Conservation (phyloP, 106 monocot genomes). For the Allium sativum region DNA sequence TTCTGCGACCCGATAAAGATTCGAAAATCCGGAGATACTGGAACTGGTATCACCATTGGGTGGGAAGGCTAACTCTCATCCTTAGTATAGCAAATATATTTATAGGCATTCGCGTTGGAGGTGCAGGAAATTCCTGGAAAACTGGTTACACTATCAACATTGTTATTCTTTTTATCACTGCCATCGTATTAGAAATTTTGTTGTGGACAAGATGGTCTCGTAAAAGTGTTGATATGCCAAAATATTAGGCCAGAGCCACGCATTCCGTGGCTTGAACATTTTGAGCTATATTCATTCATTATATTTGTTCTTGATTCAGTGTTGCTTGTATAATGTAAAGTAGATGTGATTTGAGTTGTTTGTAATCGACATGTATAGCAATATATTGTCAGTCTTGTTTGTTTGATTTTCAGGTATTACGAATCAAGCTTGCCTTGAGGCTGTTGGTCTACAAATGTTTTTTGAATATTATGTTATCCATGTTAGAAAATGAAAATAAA, state of each 20-base stretch:
- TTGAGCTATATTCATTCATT: conserved; percentile 7
- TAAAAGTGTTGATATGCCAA: conserved; percentile 19
- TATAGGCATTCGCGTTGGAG: conserved; percentile 54
- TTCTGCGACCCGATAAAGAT: conserved; percentile 52
- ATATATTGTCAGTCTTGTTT: not conserved
- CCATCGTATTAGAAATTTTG: conserved; percentile 46
- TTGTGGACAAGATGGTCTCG: conserved; percentile 46
- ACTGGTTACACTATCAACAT: conserved; percentile 66
- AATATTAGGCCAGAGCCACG: conserved; percentile 13
- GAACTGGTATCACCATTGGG: conserved; percentile 81
- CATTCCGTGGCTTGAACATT: not conserved
- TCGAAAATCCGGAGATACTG: conserved; percentile 52
- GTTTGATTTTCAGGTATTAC: not conserved
- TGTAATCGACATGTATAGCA: not conserved
- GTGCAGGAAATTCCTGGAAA: conserved; percentile 69
- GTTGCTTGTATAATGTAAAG: conserved; percentile 5
- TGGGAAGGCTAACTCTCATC: conserved; percentile 52
- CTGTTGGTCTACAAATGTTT: too few species aligned
- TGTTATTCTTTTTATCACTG: conserved; percentile 29
- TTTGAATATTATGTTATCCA: too few species aligned
- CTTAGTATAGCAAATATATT: conserved; percentile 68
- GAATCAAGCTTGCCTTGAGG: too few species aligned
- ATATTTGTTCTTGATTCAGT: not conserved
- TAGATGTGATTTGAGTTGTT: too few species aligned
- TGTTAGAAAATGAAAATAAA: too few species aligned